Evolutionary conservation across 345 rosid species (phyloP), one percentile per base, ranked within the genome.

Genomic region (Moricandia arvensis): DNA sequence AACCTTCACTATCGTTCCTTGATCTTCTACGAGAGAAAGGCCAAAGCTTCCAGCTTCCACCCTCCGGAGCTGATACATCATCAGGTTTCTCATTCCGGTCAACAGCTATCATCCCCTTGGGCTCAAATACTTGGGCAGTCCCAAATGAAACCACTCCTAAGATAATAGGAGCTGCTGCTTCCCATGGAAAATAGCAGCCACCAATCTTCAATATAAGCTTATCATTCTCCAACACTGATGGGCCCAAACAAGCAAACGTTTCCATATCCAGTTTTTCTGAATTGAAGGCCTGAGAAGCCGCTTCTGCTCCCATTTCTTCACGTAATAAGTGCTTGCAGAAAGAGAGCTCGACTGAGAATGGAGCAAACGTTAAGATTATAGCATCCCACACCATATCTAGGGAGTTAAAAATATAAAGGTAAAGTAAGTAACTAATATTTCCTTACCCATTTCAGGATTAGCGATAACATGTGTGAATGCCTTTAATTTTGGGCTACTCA

Each of bases 41-140:
- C 97, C 97, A 92, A 72, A 93, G 75, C 73, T 81, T 81, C 98
- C 99, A 92, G 83, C 89, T 85, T 83, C 87, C 96, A 63, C 77
- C 67, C 7, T 69, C 64, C n/a, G 83, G 74, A 75, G 76, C 69
- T 75, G 57, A 57, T 57, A 53, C 38, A 68, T 89, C 81, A 59
- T 87, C 77, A 71, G 85, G 74, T 68, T 79, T 81, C 83, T 80
- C 86, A 55, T 63, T 79, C 71, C 6, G 21, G 64, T 90, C 90
- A 81, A 88, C 83, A 49, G 70, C 79, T 68, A 82, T 86, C 87
- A 86, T 83, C 79, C 89, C 89, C 76, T 89, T 81, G 12, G 85
- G 82, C 81, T 86, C 84, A 72, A 81, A 75, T 63, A 82, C 67
- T 30, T 59, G 71, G 54, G 76, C 76, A 67, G 75, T 81, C 81